Percentiles rank a stretch among this genome's conserved stretches.
Conservation (phyloP, 257 asterid genomes). For the Rubia yunnanensis region DNA sequence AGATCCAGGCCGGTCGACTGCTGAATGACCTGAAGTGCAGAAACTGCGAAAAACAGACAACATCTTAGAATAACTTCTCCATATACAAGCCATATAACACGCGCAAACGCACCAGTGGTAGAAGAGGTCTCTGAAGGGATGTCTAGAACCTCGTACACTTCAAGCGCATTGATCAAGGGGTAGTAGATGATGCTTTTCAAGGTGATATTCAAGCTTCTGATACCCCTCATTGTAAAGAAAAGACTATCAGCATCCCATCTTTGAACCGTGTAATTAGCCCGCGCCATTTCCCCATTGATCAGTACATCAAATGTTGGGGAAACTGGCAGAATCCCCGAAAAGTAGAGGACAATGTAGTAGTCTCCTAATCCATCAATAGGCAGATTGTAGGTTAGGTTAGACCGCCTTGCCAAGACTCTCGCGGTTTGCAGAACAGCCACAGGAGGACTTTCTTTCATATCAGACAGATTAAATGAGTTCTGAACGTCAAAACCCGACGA, state of each 20-base stretch:
- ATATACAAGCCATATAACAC: neutral
- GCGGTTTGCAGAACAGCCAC: conserved; percentile 67
- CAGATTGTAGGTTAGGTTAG: conserved; percentile 47
- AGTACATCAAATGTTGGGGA: conserved; percentile 66
- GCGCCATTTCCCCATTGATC: conserved; percentile 47
- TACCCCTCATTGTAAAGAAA: conserved; percentile 48
- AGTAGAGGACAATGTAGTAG: conserved; percentile 75
- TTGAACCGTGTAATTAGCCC: conserved; percentile 51
- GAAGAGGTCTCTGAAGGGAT: conserved; percentile 76
- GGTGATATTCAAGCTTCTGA: conserved; percentile 55
- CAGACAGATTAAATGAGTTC: conserved; percentile 42
- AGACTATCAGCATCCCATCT: conserved; percentile 51
- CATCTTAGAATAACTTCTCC: neutral
- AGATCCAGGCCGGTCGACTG: conserved; percentile 62
- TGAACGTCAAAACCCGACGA: conserved; percentile 64
- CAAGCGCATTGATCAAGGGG: conserved; percentile 75
- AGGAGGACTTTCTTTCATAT: conserved; percentile 70
- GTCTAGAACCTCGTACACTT: conserved; percentile 73
- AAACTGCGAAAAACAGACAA: conserved; percentile 37
- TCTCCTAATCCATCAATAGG: conserved; percentile 67
- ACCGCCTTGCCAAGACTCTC: conserved; percentile 75
- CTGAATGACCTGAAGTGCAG: conserved; percentile 87
- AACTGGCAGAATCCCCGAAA: conserved; percentile 83
- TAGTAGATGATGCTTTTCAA: conserved; percentile 56
- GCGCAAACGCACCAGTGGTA: conserved; percentile 51